Base-by-base conservation (phyloP, 306 rosid genomes). In the Lagenaria siceraria region DNA sequence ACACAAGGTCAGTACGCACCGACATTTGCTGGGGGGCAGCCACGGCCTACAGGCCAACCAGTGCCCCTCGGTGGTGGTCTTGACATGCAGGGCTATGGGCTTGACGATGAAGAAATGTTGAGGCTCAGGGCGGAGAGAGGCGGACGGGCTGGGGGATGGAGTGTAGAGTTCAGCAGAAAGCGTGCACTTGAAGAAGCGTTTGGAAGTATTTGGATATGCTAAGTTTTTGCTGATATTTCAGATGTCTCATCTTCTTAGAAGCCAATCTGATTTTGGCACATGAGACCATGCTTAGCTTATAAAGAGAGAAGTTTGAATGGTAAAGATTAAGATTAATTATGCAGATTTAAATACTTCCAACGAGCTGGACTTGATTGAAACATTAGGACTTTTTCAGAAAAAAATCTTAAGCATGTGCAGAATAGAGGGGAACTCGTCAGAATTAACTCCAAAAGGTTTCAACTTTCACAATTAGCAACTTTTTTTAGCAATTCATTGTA, bases 181-280 rank as follows among this genome's bases (percentile, higher is more conserved):
- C 84, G 96, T 76, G 93, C 96, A 59, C 80, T 90, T 79, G 97
- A 95, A 79, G 97, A 95, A 89, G 97, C 98, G 29, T 89, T 95
- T 82, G 89, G 87, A 82, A 95, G 98, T 90, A 79, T 95, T 61
- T 95, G 96, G 97, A 77, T 92, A 78, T 80, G 73, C 55, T 90
- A 81, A 46, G 31, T 15, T 7, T 21, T 31, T 8, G n/a, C 38
- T 29, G 10, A 27, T 61, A 3, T 24, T 56, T 17, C 62, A 56
- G 1, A 56, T 56, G 62, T 56, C 13, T 56, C 22, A 10, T 59
- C 38, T 8, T 60, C 38, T 64, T 7, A 42, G 8, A 64, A n/a
- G 14, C 18, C 73, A 66, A 64, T 4, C 9, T 10, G 17, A 65
- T 35, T 64, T 64, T 18, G 27, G 72, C 49, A 19, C 27, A 8